These are phyloP conservation scores for Botrytis tulipae DNA, from an alignment of 2,329 filamentous ascomycete genomes.

Conservation along the genomic window DNA sequence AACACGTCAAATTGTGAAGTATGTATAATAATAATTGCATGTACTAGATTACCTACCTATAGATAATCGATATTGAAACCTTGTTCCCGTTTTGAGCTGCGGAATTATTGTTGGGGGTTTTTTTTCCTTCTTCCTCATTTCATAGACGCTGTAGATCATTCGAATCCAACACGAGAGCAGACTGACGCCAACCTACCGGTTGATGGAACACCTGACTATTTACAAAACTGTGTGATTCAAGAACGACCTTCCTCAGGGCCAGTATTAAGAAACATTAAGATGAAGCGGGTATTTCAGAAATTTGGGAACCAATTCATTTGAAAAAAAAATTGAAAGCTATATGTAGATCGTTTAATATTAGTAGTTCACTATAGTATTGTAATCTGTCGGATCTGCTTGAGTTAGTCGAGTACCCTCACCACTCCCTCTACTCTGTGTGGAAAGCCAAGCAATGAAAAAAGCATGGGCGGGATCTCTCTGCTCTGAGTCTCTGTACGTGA, in stretches of 20 bases:
- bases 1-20: constrained; percentile 3
- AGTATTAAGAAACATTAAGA: neutral
- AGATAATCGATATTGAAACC: neutral
- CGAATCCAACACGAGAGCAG: constrained; percentile 12
- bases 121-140: constrained; percentile 4
- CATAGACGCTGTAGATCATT: constrained; percentile 16
- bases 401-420: neutral
- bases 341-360: constrained; percentile 16
- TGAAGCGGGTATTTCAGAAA: constrained; percentile 11
- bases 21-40: constrained; percentile 13
- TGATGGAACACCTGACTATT: constrained; percentile 4
- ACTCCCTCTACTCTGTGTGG: neutral
- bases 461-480: neutral
- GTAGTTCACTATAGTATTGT: neutral
- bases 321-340: neutral
- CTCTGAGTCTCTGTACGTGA: neutral
- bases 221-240: neutral
- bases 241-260: neutral
- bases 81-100: constrained; percentile 5
- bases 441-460: neutral
- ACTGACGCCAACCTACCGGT: constrained; percentile 7
- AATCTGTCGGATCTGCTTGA: neutral
- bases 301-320: constrained; percentile 8
- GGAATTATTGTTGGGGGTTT: neutral
- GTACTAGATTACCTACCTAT: neutral